Evolutionary conservation across 768 basidiomycete species (phyloP).

Genomic region (Gelatoporia subvermispora): DNA sequence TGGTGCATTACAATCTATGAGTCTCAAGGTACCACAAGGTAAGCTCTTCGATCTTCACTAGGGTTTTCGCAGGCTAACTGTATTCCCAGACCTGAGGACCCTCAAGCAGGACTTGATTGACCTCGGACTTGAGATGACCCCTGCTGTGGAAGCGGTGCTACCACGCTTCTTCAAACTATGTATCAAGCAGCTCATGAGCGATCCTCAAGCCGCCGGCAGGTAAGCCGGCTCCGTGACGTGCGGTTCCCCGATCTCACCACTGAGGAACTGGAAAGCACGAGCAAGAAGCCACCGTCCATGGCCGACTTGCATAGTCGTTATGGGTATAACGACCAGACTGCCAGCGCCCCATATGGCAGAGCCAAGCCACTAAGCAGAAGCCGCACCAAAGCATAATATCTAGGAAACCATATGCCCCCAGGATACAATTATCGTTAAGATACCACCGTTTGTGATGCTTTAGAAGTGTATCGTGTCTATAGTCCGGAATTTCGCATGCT

Average conservation of each 20-base stretch:
- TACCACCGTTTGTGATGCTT: too few relatives aligned
- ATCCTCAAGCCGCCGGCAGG: neutral
- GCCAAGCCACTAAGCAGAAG: too few relatives aligned
- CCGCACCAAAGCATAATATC: neutral
- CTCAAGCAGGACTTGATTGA: neutral
- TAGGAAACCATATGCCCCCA: neutral
- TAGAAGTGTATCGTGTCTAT: too few relatives aligned
- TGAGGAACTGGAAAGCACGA: neutral
- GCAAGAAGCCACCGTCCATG: conserved; percentile 9
- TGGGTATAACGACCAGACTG: neutral
- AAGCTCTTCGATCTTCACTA: neutral
- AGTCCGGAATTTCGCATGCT: too few relatives aligned
- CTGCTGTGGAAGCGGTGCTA: neutral
- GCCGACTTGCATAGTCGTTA: conserved; percentile 3
- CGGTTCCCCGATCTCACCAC: too few relatives aligned
- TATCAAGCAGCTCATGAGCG: neutral
- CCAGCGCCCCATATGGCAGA: too few relatives aligned
- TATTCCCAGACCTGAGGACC: neutral
- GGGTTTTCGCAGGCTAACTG: neutral
- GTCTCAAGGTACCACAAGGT: neutral
- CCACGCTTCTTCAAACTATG: neutral
- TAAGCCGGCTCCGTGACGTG: neutral
- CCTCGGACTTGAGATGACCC: neutral
- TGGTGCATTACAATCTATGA: neutral
- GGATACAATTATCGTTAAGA: too few relatives aligned